These are phyloP conservation scores for Exophiala alcalophila DNA, from an alignment of 2,329 filamentous ascomycete species.

Conservation along the genomic window DNA sequence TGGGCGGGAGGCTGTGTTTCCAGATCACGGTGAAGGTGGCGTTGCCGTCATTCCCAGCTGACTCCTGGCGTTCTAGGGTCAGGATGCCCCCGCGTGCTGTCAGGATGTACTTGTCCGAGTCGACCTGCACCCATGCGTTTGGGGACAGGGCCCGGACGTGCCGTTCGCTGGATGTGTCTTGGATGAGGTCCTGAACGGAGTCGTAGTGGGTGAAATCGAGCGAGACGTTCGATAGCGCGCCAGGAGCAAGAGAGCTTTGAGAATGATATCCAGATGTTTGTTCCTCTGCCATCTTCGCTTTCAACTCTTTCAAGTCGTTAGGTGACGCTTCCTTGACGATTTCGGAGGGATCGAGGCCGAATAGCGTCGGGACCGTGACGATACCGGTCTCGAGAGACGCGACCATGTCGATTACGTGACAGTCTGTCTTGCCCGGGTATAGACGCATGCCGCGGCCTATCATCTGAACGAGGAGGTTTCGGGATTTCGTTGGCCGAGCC, in stretches of 20 bases:
- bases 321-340: slow-evolving; percentile 66
- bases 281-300: slow-evolving; percentile 32
- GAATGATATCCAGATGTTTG: slow-evolving; percentile 19
- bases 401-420: slow-evolving; percentile 95
- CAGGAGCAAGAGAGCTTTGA: too few relatives aligned
- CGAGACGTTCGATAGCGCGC: too few relatives aligned
- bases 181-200: slow-evolving; percentile 84
- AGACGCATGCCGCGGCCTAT: slow-evolving; percentile 90
- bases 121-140: slow-evolving; percentile 78
- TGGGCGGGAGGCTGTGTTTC: slow-evolving; percentile 26
- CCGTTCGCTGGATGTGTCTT: slow-evolving; percentile 73
- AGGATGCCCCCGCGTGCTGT: slow-evolving; percentile 62
- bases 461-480: slow-evolving; percentile 96
- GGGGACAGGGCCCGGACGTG: slow-evolving; percentile 74
- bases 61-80: slow-evolving; percentile 42
- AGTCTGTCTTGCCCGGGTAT: slow-evolving; percentile 75
- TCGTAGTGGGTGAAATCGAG: slow-evolving; percentile 88
- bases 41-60: neutral
- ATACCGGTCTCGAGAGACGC: slow-evolving; percentile 80
- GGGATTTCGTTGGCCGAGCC: slow-evolving; percentile 81
- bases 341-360: slow-evolving; percentile 82
- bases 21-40: slow-evolving; percentile 24
- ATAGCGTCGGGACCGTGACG: slow-evolving; percentile 84
- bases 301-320: slow-evolving; percentile 57
- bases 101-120: slow-evolving; percentile 68